phyloP scores from a whole-genome alignment of 148 eudicot genomes.

The Silene latifolia region DNA sequence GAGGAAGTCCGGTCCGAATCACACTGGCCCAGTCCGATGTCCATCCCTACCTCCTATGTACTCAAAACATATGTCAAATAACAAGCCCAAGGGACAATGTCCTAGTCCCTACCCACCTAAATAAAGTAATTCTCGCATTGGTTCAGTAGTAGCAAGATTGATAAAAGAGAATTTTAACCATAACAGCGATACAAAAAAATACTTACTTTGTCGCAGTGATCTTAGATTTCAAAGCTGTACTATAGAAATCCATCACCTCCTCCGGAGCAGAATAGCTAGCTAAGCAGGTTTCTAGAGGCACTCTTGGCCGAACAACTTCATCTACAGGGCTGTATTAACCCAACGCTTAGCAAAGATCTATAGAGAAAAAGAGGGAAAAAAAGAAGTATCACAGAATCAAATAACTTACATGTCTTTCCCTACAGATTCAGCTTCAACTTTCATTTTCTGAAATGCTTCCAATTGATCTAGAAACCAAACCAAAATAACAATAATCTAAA shows the following conservation, averaged over 20 bases:
- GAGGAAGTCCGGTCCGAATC: no score
- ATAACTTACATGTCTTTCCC: slow-evolving; percentile 70
- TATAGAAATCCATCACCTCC: slow-evolving; percentile 88
- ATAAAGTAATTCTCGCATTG: background rate
- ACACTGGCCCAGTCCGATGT: no score
- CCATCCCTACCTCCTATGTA: background rate
- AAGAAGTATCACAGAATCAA: slow-evolving; percentile 13
- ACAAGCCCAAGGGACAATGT: background rate
- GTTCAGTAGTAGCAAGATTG: background rate
- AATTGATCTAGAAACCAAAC: slow-evolving; percentile 57
- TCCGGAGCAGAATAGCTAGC: slow-evolving; percentile 78
- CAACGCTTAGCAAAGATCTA: slow-evolving; percentile 12
- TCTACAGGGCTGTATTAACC: slow-evolving; percentile 45
- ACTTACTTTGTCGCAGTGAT: slow-evolving; percentile 88
- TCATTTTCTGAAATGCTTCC: slow-evolving; percentile 55
- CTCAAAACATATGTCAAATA: background rate
- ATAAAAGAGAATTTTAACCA: background rate
- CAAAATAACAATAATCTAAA: slow-evolving; percentile 14
- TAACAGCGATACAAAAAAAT: slow-evolving; percentile 2
- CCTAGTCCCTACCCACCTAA: background rate
- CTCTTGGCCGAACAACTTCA: slow-evolving; percentile 95
- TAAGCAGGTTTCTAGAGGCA: slow-evolving; percentile 72
- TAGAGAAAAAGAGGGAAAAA: background rate
- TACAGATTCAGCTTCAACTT: slow-evolving; percentile 49
- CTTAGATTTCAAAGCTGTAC: slow-evolving; percentile 75